Conservation (phyloP, 2,329 filamentous ascomycete species). For the Pyricularia pennisetigena region DNA sequence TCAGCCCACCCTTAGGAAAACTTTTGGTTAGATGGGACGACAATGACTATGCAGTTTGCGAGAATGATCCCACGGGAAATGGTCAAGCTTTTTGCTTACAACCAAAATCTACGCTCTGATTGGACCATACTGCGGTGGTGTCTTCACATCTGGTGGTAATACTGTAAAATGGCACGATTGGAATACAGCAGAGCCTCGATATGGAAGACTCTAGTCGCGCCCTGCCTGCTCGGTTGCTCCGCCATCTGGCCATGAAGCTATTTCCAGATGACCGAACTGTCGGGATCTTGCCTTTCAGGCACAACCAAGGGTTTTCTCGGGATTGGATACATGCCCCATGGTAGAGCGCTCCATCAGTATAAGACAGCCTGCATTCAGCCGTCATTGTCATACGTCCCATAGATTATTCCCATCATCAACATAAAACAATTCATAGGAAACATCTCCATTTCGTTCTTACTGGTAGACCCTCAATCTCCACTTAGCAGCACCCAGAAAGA, state of each 20-base stretch:
- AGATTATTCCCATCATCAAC: constrained; percentile 1
- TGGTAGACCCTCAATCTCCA: background rate
- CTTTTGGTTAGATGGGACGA: constrained; percentile 1
- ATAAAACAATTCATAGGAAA: constrained; percentile 1
- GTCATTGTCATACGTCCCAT: background rate
- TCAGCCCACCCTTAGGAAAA: constrained; percentile 3
- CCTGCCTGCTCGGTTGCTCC: background rate
- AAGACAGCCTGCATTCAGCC: constrained; percentile 1
- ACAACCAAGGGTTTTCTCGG: background rate
- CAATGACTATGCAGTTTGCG: background rate
- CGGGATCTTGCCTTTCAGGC: background rate
- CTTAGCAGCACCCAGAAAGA: background rate
- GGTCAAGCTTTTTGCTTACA: background rate
- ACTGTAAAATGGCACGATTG: background rate
- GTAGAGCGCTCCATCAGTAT: background rate
- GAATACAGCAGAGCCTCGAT: background rate
- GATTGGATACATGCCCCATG: background rate
- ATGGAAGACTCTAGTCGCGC: background rate
- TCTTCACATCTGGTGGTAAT: constrained; percentile 1
- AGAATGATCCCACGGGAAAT: background rate
- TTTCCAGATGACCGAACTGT: background rate
- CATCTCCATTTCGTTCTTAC: constrained; percentile 5
- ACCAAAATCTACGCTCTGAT: background rate
- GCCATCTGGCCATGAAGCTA: background rate
- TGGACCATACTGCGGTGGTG: background rate